These are phyloP conservation scores for Mortierella claussenii DNA, from an alignment of 192 early-diverging fungal species.

Conservation along the genomic window DNA sequence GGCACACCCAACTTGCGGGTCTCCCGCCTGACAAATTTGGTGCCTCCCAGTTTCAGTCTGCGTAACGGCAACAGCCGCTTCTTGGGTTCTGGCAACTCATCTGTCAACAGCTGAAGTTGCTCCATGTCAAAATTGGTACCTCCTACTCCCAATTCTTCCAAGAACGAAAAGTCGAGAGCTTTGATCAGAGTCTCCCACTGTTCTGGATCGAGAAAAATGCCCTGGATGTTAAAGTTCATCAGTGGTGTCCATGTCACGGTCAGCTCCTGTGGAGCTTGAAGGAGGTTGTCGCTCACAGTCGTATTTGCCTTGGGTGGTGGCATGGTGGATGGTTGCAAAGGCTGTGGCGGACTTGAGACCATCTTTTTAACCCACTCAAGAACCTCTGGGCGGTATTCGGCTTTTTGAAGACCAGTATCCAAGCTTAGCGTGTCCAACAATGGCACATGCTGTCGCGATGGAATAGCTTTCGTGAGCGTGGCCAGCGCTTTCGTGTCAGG, in stretches of 20 bases:
- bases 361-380: neutral
- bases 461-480: neutral
- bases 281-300: too few relatives aligned
- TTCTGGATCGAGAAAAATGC: neutral
- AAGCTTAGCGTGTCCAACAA: neutral
- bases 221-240: neutral
- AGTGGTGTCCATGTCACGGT: neutral
- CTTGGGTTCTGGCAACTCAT: neutral
- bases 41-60: neutral
- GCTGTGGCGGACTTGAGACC: neutral
- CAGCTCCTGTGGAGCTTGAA: too few relatives aligned
- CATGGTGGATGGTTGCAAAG: too few relatives aligned
- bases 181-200: neutral
- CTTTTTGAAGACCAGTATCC: too few relatives aligned
- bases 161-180: neutral
- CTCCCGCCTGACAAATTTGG: neutral
- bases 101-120: neutral
- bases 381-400: too few relatives aligned
- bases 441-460: neutral
- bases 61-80: neutral
- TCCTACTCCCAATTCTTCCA: neutral
- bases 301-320: too few relatives aligned
- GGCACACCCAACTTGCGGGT: neutral
- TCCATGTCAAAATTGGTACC: neutral
- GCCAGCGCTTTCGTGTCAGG: neutral